Conservation (phyloP, 2,329 filamentous ascomycete species). For the Ophiocordyceps camponoti-leonardi region DNA sequence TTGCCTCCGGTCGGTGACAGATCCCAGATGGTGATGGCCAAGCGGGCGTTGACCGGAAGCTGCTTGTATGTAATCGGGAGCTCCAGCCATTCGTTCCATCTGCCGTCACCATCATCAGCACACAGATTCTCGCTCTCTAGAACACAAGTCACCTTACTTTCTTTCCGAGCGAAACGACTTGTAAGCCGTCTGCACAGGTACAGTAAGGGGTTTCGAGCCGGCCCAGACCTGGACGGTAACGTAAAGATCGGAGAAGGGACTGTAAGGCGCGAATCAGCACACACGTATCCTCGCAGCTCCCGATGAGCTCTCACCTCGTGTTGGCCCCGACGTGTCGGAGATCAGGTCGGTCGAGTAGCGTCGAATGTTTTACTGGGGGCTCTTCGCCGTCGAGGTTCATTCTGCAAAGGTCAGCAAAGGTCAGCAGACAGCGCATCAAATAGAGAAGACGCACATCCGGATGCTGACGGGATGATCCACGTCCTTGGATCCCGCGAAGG, state of each 20-base stretch:
- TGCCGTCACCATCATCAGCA: constrained; percentile 11
- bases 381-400: constrained; percentile 30
- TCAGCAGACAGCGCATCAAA: constrained; percentile 6
- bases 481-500: constrained; percentile 79
- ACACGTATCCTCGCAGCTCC: too few species aligned
- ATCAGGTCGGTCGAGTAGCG: constrained; percentile 60
- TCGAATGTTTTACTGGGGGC: constrained; percentile 34
- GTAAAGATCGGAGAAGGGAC: constrained; percentile 74
- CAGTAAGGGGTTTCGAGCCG: constrained; percentile 84
- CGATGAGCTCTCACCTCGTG: constrained; percentile 34
- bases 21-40: constrained; percentile 94
- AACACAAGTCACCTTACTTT: constrained; percentile 21
- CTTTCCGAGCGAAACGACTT: constrained; percentile 68
- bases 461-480: constrained; percentile 57
- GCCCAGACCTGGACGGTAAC: constrained; percentile 90
- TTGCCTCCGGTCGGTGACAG: constrained; percentile 62
- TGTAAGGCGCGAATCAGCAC: constrained; percentile 14
- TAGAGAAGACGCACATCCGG: constrained; percentile 34
- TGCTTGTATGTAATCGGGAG: constrained; percentile 73
- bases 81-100: constrained; percentile 94
- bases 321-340: constrained; percentile 80
- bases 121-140: neutral
- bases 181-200: constrained; percentile 84
- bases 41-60: constrained; percentile 62
- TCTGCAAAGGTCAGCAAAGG: constrained; percentile 10